Percentiles rank a stretch among this genome's conserved stretches.
Conservation (phyloP, 2,329 filamentous ascomycete genomes). For the Triangularia setosa region DNA sequence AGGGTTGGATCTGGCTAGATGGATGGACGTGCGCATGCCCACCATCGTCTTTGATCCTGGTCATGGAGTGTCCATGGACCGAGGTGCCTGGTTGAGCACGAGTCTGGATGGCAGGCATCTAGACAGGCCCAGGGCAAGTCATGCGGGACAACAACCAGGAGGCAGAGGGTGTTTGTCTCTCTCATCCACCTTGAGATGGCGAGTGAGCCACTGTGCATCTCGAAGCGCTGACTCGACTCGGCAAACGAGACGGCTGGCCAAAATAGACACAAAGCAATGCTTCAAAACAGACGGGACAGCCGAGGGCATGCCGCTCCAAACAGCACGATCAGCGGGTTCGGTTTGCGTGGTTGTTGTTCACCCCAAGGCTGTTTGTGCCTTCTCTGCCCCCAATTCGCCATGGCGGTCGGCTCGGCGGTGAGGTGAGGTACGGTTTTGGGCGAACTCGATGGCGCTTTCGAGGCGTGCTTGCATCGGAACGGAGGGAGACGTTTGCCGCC, state of each 20-base stretch:
- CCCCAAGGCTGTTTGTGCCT: constrained; percentile 3
- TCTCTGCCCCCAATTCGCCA: background rate
- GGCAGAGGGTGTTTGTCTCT: background rate
- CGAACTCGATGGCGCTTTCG: background rate
- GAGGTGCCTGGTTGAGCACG: constrained; percentile 22
- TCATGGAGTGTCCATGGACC: constrained; percentile 20
- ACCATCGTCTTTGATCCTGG: constrained; percentile 19
- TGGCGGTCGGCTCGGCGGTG: too few species aligned
- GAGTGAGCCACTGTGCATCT: constrained; percentile 1
- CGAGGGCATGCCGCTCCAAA: constrained; percentile 2
- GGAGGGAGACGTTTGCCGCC: constrained; percentile 13
- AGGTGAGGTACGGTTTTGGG: too few species aligned
- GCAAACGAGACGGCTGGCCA: background rate
- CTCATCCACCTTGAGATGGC: background rate
- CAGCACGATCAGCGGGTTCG: background rate
- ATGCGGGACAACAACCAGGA: constrained; percentile 17
- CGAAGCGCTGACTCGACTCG: constrained; percentile 21
- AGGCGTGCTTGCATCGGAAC: background rate
- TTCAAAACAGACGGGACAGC: constrained; percentile 5
- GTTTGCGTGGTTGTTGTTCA: background rate
- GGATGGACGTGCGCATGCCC: constrained; percentile 27
- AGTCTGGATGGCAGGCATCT: constrained; percentile 17
- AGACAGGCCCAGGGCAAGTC: constrained; percentile 24
- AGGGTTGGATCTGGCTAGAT: constrained; percentile 2
- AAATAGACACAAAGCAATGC: constrained; percentile 7